Evolutionary conservation across 83 land plant genomes (phyloP).

Genomic region (Diphasiastrum complanatum): DNA sequence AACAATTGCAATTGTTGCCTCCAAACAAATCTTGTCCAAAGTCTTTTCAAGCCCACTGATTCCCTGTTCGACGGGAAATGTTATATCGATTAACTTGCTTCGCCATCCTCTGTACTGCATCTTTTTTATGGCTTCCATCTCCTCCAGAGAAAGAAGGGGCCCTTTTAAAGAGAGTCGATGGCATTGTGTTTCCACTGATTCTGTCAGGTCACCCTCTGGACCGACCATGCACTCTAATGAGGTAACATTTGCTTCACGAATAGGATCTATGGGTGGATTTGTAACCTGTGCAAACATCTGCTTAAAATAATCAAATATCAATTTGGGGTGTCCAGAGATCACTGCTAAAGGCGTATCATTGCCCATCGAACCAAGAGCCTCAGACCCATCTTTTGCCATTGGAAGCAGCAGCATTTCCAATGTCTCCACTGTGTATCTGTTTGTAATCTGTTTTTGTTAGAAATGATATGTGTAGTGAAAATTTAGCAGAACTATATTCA

Average conservation of each 20-base stretch:
- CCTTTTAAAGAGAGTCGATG: slow-evolving; percentile 79
- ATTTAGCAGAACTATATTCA: background rate
- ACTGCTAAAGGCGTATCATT: slow-evolving; percentile 97
- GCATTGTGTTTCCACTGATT: slow-evolving; percentile 86
- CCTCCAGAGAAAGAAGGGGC: slow-evolving; percentile 72
- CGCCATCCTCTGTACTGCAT: slow-evolving; percentile 86
- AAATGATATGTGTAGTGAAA: background rate
- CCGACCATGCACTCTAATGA: slow-evolving; percentile 99
- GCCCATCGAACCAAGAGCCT: slow-evolving; percentile 99
- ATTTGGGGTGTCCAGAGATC: slow-evolving; percentile 78
- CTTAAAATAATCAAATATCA: slow-evolving; percentile 91
- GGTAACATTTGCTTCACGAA: slow-evolving; percentile 90
- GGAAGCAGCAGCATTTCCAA: slow-evolving; percentile 94
- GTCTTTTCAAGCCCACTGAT: slow-evolving; percentile 79
- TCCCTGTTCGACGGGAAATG: slow-evolving; percentile 62
- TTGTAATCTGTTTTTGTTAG: background rate
- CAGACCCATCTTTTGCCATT: slow-evolving; percentile 93
- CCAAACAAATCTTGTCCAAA: slow-evolving; percentile 76
- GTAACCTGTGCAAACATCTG: slow-evolving; percentile 99
- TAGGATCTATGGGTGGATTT: slow-evolving; percentile 99
- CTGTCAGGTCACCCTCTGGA: slow-evolving; percentile 95
- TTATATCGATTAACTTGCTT: slow-evolving; percentile 84
- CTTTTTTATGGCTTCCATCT: slow-evolving; percentile 88
- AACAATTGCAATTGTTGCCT: slow-evolving; percentile 68
- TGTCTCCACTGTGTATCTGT: slow-evolving; percentile 86